These are phyloP conservation scores for Trichocladium uniseriatum DNA, from an alignment of 495 filamentous ascomycete genomes.

Conservation along the genomic window DNA sequence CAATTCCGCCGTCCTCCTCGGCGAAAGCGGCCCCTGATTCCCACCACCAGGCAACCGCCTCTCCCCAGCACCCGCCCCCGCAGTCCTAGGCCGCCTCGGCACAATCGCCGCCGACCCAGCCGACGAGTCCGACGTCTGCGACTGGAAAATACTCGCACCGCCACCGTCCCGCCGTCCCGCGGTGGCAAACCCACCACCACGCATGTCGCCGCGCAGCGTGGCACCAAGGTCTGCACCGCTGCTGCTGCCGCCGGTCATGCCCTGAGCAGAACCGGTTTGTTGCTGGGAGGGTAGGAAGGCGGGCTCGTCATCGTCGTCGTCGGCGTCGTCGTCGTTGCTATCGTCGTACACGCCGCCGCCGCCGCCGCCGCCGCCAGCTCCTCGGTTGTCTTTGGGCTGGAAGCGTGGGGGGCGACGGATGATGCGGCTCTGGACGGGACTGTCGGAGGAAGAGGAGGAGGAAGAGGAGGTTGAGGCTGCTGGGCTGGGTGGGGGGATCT, in stretches of 20 bases:
- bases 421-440: constrained; percentile 41
- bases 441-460: constrained; percentile 32
- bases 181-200: constrained; percentile 18
- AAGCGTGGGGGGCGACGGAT: constrained; percentile 51
- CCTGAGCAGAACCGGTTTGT: constrained; percentile 1
- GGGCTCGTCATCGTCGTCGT: constrained; percentile 52
- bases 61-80: neutral
- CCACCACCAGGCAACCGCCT: neutral
- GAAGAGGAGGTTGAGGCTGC: constrained; percentile 25
- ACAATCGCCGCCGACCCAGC: constrained; percentile 47
- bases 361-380: constrained; percentile 8
- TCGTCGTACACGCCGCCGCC: neutral
- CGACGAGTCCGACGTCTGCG: constrained; percentile 50
- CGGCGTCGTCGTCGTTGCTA: constrained; percentile 30
- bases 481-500: constrained; percentile 28
- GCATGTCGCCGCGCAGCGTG: constrained; percentile 48
- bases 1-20: constrained; percentile 49
- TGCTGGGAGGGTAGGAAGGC: constrained; percentile 61
- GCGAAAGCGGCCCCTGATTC: constrained; percentile 28
- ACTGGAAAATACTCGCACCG: constrained; percentile 9
- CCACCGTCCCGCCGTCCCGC: neutral
- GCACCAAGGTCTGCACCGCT: constrained; percentile 47
- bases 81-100: constrained; percentile 8
- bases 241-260: neutral
- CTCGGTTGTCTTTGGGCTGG: constrained; percentile 28